A percentile compares a stretch with the other conserved stretches of the same genome.
Conservation (phyloP, 192 early-diverging fungal genomes). For the Haplosporangium gracile region DNA sequence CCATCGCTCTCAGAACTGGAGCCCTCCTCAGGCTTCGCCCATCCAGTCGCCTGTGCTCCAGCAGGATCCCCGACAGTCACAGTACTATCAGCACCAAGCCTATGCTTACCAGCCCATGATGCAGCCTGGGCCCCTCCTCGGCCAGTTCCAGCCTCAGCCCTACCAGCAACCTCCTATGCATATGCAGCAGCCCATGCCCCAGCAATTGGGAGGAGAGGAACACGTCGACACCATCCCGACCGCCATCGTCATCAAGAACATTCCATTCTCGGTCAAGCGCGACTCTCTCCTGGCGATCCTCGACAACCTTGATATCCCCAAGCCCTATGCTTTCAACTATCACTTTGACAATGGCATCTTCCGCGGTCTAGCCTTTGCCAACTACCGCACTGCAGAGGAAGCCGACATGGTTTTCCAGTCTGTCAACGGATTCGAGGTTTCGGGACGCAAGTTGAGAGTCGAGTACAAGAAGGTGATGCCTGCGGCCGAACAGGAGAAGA, state of each 20-base stretch:
- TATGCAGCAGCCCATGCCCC: constrained; percentile 15
- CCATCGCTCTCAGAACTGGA: constrained; percentile 36
- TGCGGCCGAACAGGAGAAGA: constrained; percentile 67
- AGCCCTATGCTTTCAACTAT: constrained; percentile 87
- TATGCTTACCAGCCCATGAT: constrained; percentile 57
- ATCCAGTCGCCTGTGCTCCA: constrained; percentile 55
- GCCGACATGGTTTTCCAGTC: constrained; percentile 75
- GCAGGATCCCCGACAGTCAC: constrained; percentile 48
- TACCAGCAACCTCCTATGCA: constrained; percentile 29
- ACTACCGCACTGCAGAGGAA: constrained; percentile 83
- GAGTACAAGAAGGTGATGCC: constrained; percentile 86
- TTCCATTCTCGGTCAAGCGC: constrained; percentile 83
- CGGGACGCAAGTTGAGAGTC: constrained; percentile 81
- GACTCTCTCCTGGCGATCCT: constrained; percentile 80
- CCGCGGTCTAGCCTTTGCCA: constrained; percentile 86
- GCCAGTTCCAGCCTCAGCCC: constrained; percentile 42
- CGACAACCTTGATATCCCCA: constrained; percentile 75
- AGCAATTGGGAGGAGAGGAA: constrained; percentile 34
- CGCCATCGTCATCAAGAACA: constrained; percentile 88
- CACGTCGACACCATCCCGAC: constrained; percentile 71
- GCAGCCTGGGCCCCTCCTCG: constrained; percentile 44
- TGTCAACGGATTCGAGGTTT: constrained; percentile 79
- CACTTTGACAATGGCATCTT: constrained; percentile 86
- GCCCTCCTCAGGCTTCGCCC: constrained; percentile 52
- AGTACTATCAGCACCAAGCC: constrained; percentile 44